These are phyloP conservation scores for Trypanosoma mega DNA, from an alignment of 208 protist species.

Conservation along the genomic window DNA sequence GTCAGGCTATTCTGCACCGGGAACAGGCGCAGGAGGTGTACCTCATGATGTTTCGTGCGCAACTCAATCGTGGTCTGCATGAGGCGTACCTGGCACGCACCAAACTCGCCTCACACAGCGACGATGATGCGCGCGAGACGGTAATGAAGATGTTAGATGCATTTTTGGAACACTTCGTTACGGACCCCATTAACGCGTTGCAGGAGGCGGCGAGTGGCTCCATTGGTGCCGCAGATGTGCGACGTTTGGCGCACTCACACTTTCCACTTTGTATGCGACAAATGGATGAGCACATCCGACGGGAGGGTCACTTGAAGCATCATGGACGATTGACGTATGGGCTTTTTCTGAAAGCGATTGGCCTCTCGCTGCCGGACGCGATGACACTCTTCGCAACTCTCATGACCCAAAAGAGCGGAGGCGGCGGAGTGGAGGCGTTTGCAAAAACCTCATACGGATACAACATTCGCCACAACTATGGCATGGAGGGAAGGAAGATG, in stretches of 20 bases:
- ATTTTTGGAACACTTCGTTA: constrained; percentile 82
- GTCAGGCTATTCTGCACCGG: constrained; percentile 70
- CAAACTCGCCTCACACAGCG: constrained; percentile 57
- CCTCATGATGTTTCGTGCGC: constrained; percentile 66
- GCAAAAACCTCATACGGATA: constrained; percentile 89
- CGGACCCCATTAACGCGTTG: constrained; percentile 53
- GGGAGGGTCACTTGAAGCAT: constrained; percentile 88
- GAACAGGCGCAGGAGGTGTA: constrained; percentile 87
- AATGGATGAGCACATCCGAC: constrained; percentile 77
- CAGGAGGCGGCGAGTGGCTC: constrained; percentile 52
- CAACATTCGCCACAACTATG: constrained; percentile 91
- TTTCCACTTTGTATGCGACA: constrained; percentile 92
- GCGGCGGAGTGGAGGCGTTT: constrained; percentile 68
- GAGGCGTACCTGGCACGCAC: constrained; percentile 68
- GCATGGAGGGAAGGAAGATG: constrained; percentile 90
- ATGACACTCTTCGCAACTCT: constrained; percentile 81
- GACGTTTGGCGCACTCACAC: constrained; percentile 74
- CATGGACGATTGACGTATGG: constrained; percentile 89
- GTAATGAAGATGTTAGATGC: constrained; percentile 86
- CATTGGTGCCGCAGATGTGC: constrained; percentile 75
- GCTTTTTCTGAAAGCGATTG: constrained; percentile 90
- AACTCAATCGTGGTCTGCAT: constrained; percentile 72
- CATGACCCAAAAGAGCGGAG: constrained; percentile 81
- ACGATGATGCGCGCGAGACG: constrained; percentile 56
- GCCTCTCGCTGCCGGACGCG: constrained; percentile 81